These are phyloP conservation scores for Colletotrichum tamarilloi DNA, from an alignment of 2,329 filamentous ascomycete genomes.

Conservation along the genomic window DNA sequence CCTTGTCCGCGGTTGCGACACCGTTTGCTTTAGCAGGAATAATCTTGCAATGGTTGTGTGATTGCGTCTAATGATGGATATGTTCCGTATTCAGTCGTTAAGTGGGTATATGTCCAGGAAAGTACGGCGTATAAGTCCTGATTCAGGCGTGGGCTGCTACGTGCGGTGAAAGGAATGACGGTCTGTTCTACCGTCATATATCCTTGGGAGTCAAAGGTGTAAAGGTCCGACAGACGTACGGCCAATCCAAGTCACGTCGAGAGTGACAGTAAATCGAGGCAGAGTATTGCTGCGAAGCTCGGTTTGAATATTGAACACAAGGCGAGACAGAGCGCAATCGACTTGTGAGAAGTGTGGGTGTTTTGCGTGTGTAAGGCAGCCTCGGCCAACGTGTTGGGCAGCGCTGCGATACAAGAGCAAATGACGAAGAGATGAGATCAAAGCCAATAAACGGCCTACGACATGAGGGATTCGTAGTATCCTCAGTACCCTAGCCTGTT, in stretches of 20 bases:
- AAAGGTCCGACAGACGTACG: conserved; percentile 1
- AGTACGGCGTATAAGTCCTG: conserved; percentile 1
- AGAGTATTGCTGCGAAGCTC: background rate
- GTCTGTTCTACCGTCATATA: conserved; percentile 17
- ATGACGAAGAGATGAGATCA: background rate
- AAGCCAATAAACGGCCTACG: background rate
- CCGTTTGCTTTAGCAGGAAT: conserved; percentile 1
- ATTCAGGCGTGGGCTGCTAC: conserved; percentile 10
- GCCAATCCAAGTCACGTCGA: conserved; percentile 10
- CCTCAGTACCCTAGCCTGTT: conserved; percentile 4
- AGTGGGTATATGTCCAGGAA: background rate
- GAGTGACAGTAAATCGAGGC: conserved; percentile 23
- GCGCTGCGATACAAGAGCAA: conserved; percentile 17
- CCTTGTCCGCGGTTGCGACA: background rate
- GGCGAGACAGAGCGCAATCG: conserved; percentile 6
- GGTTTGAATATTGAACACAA: conserved; percentile 8
- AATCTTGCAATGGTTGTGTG: background rate
- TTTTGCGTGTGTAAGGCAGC: conserved; percentile 25
- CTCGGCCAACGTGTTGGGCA: conserved; percentile 24
- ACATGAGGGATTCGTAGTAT: conserved; percentile 1
- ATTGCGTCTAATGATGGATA: background rate
- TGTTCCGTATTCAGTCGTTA: background rate
- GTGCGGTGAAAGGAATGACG: conserved; percentile 11
- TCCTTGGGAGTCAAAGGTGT: conserved; percentile 8
- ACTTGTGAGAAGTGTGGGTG: background rate